Conservation (phyloP, 1,284 basidiomycete species). For the Ceratobasidium sp. region DNA sequence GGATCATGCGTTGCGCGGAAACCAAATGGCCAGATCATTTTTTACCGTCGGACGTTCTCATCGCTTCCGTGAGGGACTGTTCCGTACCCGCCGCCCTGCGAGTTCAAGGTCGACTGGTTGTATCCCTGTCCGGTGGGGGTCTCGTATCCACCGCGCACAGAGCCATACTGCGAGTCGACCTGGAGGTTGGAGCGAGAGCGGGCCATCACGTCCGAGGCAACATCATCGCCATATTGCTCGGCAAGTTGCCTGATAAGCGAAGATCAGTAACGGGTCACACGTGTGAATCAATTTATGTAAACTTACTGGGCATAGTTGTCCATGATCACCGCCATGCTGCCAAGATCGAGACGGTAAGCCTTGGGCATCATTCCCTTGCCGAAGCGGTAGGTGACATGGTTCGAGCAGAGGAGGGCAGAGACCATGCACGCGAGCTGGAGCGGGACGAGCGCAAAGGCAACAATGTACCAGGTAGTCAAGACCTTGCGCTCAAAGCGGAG, state of each 20-base stretch:
- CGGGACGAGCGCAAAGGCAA: slow-evolving; percentile 67
- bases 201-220: slow-evolving; percentile 58
- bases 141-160: slow-evolving; percentile 22
- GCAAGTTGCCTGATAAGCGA: slow-evolving; percentile 59
- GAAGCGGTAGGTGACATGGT: slow-evolving; percentile 79
- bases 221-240: slow-evolving; percentile 62
- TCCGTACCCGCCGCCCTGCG: slow-evolving; percentile 30
- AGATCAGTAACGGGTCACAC: slow-evolving; percentile 2
- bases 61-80: slow-evolving; percentile 31
- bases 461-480: slow-evolving; percentile 65
- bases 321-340: slow-evolving; percentile 76
- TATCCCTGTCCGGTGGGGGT: slow-evolving; percentile 9
- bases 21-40: neutral
- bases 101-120: slow-evolving; percentile 15
- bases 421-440: slow-evolving; percentile 67
- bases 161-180: slow-evolving; percentile 31
- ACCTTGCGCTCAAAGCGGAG: slow-evolving; percentile 64
- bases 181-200: slow-evolving; percentile 38
- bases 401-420: slow-evolving; percentile 68
- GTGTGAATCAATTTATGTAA: neutral
- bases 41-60: slow-evolving; percentile 35
- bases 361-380: slow-evolving; percentile 82
- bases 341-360: slow-evolving; percentile 71
- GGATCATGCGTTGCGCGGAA: neutral
- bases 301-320: slow-evolving; percentile 73